Evolutionary conservation across 1,284 basidiomycete genomes (phyloP).

Genomic region (Heliocybe sulcata): DNA sequence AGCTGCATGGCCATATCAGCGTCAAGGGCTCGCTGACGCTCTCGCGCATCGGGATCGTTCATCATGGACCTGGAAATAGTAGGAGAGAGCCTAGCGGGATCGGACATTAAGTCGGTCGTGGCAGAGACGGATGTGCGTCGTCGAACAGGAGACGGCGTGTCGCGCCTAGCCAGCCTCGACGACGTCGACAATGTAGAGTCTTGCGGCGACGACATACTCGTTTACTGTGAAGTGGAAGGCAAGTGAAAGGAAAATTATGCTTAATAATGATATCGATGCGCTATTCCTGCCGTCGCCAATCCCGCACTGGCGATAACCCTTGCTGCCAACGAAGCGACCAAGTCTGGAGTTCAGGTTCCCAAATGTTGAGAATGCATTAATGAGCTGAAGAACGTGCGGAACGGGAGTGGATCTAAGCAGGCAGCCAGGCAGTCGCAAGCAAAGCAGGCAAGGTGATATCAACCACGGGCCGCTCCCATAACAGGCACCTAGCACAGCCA

Average conservation of each 20-base stretch:
- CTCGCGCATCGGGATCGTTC: slow-evolving; percentile 62
- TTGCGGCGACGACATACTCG: slow-evolving; percentile 2
- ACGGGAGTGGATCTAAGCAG: no score
- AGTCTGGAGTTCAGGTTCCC: no score
- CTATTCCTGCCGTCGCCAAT: slow-evolving; percentile 1
- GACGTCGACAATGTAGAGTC: not conserved
- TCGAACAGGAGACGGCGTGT: slow-evolving; percentile 22
- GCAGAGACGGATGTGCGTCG: slow-evolving; percentile 23
- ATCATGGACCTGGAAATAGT: slow-evolving; percentile 55
- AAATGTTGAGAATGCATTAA: no score
- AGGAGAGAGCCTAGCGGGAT: slow-evolving; percentile 49
- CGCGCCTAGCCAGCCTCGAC: not conserved
- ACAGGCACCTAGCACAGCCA: no score
- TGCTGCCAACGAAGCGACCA: no score
- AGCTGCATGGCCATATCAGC: slow-evolving; percentile 82
- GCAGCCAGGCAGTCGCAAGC: no score
- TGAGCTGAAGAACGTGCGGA: no score
- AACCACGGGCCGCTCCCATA: no score
- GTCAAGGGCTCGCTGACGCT: slow-evolving; percentile 80
- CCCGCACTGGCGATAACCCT: not conserved
- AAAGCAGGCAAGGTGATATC: no score
- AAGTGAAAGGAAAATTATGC: not conserved
- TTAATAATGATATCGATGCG: not conserved
- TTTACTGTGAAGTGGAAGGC: not conserved
- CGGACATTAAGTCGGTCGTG: slow-evolving; percentile 23